Evolutionary conservation across 768 basidiomycete genomes (phyloP).

Genomic region (Lactarius indigo): DNA sequence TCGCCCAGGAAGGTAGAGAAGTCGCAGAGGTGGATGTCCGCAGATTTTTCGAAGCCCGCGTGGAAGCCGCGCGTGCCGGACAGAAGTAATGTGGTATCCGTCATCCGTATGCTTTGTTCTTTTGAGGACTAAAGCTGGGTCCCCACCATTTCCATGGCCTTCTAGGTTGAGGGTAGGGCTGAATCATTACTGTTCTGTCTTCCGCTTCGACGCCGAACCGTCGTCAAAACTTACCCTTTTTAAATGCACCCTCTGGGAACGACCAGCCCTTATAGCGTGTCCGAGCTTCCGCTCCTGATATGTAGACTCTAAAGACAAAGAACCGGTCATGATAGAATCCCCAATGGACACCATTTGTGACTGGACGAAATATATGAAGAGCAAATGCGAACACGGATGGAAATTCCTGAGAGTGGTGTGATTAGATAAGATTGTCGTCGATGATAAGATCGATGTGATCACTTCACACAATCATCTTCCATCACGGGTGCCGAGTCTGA

Average conservation of each 20-base stretch:
- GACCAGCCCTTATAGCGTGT: neutral
- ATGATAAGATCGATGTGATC: neutral
- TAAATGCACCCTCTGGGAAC: neutral
- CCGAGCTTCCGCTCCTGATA: neutral
- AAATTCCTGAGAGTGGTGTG: no score
- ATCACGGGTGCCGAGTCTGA: no score
- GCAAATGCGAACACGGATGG: no score
- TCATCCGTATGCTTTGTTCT: neutral
- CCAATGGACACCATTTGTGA: no score
- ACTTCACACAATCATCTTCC: no score
- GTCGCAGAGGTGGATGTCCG: conserved; percentile 20
- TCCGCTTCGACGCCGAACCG: neutral
- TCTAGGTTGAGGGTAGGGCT: neutral
- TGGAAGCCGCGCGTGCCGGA: conserved; percentile 5
- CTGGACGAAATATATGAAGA: neutral
- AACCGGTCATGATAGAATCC: no score
- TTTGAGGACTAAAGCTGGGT: neutral
- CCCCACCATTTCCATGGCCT: neutral
- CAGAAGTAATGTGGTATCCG: neutral
- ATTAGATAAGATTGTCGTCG: neutral
- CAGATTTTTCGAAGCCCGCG: conserved; percentile 18
- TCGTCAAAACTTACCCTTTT: neutral
- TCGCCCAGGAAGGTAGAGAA: conserved; percentile 22
- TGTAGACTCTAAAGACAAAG: neutral
- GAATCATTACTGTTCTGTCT: neutral